These are phyloP conservation scores for Cladosporium sp. DNA, from an alignment of 2,329 filamentous ascomycete species.

Conservation along the genomic window DNA sequence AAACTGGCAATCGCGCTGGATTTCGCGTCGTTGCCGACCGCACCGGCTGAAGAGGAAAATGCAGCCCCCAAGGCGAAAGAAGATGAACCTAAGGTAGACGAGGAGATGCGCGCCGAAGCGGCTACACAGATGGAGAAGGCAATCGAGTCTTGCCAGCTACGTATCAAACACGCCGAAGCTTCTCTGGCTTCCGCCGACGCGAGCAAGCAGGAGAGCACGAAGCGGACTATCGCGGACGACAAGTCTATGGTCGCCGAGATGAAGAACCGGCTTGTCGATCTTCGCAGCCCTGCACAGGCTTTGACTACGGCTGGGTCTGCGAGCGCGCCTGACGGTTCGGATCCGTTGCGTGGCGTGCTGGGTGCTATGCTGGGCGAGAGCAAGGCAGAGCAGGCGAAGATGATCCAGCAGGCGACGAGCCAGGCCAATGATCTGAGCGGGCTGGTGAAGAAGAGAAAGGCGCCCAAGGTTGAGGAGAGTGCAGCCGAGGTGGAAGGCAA, in stretches of 20 bases:
- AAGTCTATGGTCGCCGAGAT: slow-evolving; percentile 75
- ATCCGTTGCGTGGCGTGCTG: slow-evolving; percentile 55
- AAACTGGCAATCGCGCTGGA: slow-evolving; percentile 93
- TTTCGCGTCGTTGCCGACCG: slow-evolving; percentile 73
- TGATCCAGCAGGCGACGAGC: slow-evolving; percentile 66
- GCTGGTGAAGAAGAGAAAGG: slow-evolving; percentile 52
- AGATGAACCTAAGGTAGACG: slow-evolving; percentile 52
- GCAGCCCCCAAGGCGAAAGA: slow-evolving; percentile 34
- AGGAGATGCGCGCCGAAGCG: slow-evolving; percentile 64
- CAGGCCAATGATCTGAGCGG: slow-evolving; percentile 66
- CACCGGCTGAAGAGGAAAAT: slow-evolving; percentile 45
- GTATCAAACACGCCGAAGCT: slow-evolving; percentile 64
- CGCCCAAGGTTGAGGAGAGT: slow-evolving; percentile 12
- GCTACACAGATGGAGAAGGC: slow-evolving; percentile 65
- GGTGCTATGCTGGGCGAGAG: slow-evolving; percentile 59
- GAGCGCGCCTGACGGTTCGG: slow-evolving; percentile 37
- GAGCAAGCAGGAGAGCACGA: slow-evolving; percentile 59
- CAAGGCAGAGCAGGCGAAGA: slow-evolving; percentile 54
- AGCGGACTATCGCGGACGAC: slow-evolving; percentile 61
- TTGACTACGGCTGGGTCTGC: slow-evolving; percentile 47
- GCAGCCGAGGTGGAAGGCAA: neutral
- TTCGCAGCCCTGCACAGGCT: slow-evolving; percentile 57
- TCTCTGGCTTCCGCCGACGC: slow-evolving; percentile 52
- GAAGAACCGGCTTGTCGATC: slow-evolving; percentile 67
- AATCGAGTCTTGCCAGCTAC: slow-evolving; percentile 64